Percentiles rank a stretch among this genome's conserved stretches.
phyloP scores from a whole-genome alignment of 75 land plant genomes.

The Isoetes taiwanensis region DNA sequence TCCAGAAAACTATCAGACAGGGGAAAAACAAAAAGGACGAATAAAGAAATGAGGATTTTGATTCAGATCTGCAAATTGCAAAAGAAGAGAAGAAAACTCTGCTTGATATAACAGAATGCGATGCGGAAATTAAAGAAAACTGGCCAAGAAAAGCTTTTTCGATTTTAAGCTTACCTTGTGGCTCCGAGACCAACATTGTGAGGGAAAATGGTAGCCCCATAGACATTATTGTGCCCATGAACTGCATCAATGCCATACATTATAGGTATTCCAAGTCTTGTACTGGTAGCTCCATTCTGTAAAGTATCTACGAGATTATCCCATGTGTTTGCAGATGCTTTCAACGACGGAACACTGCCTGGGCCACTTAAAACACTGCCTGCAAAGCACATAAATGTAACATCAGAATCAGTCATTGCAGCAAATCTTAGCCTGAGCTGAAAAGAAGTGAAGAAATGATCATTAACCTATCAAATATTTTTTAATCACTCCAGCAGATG shows the following conservation, averaged over 20 bases:
- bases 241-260: slow-evolving; percentile 55
- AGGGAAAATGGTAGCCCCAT: slow-evolving; percentile 50
- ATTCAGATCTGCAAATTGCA: background rate
- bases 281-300: slow-evolving; percentile 41
- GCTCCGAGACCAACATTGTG: slow-evolving; percentile 73
- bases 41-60: background rate
- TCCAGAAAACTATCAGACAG: no score
- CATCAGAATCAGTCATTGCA: no score
- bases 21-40: no score
- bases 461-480: background rate
- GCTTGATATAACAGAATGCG: background rate
- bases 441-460: no score
- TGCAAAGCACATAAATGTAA: no score
- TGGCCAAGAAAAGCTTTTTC: background rate
- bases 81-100: background rate
- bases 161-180: slow-evolving; percentile 36
- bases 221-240: slow-evolving; percentile 43
- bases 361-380: slow-evolving; percentile 54
- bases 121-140: background rate
- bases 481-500: background rate
- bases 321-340: slow-evolving; percentile 46
- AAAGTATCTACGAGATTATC: slow-evolving; percentile 44
- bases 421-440: no score
- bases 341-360: slow-evolving; percentile 32
- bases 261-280: slow-evolving; percentile 53